These are phyloP conservation scores for Globisporangium paddicum DNA, from an alignment of 352 stramenopile genomes.

Conservation along the genomic window DNA sequence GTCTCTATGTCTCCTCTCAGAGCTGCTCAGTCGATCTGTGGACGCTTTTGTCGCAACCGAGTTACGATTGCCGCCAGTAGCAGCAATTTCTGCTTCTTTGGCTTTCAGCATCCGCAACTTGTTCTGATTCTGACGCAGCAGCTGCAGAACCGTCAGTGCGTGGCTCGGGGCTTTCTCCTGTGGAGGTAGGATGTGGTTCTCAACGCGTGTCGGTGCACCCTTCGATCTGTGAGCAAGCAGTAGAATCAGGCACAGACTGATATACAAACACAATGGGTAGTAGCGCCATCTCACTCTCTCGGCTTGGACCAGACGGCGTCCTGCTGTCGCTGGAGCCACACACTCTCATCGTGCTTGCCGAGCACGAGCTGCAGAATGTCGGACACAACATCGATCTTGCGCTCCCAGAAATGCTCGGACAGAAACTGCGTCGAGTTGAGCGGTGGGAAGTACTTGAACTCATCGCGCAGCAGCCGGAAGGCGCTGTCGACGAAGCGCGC, in stretches of 20 bases:
- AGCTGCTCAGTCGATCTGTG: not conserved
- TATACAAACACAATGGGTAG: too few relatives aligned
- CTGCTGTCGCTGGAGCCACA: conserved; percentile 33
- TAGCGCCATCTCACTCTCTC: too few relatives aligned
- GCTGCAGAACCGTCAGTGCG: conserved; percentile 29
- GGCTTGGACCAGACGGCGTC: conserved; percentile 55
- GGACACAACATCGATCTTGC: conserved; percentile 49
- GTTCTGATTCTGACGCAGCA: conserved; percentile 15
- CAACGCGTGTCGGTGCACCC: conserved; percentile 13
- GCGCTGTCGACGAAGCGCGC: conserved; percentile 67
- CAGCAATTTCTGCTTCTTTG: not conserved
- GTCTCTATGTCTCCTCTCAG: not conserved
- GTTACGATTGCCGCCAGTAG: not conserved
- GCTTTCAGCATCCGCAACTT: not conserved
- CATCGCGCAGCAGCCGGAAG: conserved; percentile 67
- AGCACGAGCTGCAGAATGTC: conserved; percentile 44
- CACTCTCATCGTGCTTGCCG: conserved; percentile 43
- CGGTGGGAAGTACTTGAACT: conserved; percentile 68
- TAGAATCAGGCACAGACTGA: not conserved
- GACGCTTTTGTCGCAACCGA: not conserved
- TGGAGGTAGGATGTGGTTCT: conserved; percentile 38
- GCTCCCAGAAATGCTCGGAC: conserved; percentile 48
- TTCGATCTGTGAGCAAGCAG: conserved; percentile 11
- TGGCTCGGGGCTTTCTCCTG: conserved; percentile 16
- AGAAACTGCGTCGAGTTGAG: conserved; percentile 65